Base-by-base conservation (phyloP, 163 green algal species). In the Botryococcus braunii region DNA sequence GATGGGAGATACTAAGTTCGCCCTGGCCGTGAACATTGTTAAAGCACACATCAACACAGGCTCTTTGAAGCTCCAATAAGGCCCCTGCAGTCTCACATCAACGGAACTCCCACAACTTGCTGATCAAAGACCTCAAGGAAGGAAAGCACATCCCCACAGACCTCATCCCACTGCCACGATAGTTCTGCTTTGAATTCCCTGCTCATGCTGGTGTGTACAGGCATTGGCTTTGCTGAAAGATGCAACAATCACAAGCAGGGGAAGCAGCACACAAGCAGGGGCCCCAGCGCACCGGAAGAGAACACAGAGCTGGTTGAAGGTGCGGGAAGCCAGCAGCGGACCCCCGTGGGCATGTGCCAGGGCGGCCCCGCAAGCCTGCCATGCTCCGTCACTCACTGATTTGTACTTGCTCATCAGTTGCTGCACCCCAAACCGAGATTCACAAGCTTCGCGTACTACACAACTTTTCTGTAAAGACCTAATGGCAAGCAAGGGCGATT, bases 331-430 rank as follows among this genome's bases (percentile, higher is more conserved):
- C 8, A 76, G 43, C 5, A 23, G 7, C 35, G 57, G 23, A 7
- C 40, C 55, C 1, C 63, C 55, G 52, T 60, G 27, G 11, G 41
- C 32, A 32, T 65, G 32, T 23, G 63, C 70, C 63, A 69, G 55
- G 13, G 50, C 32, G 6, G 57, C 70, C 23, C 32, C 70, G 17
- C 32, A 68, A 49, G 41, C 21, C 41, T 68, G 70, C 63, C 55
- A 66, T 4, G 56, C 66, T 13, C 3, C 29, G 5, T 40, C 31
- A 29, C 31, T 34, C 27, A 72, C 40, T 11, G 11, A 31, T 4
- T 31, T 8, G 13, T 60, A 38, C 23, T 13, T 17, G 6, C 11
- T 21, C 55, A 72, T 66, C 6, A 66, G 55, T 27, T 71, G 52
- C 65, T 71, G 50, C 56, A 60, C 17, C 48, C 46, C 60, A n/a